Evolutionary conservation across 192 early-diverging fungal species (phyloP), one percentile per base, ranked within the genome.

Genomic region (Backusella psychrophila): DNA sequence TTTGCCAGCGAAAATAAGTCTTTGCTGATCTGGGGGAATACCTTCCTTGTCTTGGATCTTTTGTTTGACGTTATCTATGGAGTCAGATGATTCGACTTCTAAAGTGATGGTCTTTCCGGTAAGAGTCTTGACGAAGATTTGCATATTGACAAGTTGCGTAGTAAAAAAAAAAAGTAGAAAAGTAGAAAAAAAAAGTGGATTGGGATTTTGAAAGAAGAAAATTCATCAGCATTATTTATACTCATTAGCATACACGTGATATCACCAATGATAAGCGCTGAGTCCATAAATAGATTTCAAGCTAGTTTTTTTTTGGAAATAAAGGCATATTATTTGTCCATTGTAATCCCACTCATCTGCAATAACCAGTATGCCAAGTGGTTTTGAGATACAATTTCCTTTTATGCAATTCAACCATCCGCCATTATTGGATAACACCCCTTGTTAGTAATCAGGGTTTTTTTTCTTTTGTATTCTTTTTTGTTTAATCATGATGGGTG

Each of bases 1-100:
- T 85, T 94, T 93, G 66, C 93, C 93, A 68, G 93, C 93, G 56
- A 94, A 94, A 67, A 94, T 93, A 11, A 94, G 85, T 68, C 92
- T 86, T 81, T 94, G 93, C 83, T 94, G 93, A 77, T 94, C 93
- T 72, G 93, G 93, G 23, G 93, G 93, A 66, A 93, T 94, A 80
- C 92, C 95, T 84, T 98, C 95, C 91, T 98, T 96, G 89, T 98
- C 95, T 88, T 96, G 95, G 85, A 98, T 96, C 92, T 98, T 97
- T 70, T 83, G 77, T 88, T 95, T 95, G 78, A 95, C 92, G 71
- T 92, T 89, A 39, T 94, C 93, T 71, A 95, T 93, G 63, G 85
- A 85, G 78, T 94, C 92, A 26, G 86, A 88, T 29, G 90, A 92
- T 85, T 93, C 92, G 33, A 95, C 92, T 83, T 95, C 96, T 36